phyloP scores from a whole-genome alignment of 257 asterid genomes.

The Scutellaria baicalensis region DNA sequence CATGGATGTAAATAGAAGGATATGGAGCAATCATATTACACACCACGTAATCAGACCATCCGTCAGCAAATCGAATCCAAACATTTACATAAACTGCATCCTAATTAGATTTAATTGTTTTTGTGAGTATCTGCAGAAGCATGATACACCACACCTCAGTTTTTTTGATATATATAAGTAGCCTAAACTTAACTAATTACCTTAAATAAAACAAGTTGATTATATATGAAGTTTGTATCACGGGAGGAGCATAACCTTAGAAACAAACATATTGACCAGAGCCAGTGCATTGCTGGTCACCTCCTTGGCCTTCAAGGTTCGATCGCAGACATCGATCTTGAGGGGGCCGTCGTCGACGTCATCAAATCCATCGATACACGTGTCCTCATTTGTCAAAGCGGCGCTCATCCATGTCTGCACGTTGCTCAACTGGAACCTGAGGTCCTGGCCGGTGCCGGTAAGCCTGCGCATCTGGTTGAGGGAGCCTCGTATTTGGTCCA shows the following conservation, averaged over 20 bases:
- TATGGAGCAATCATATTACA: no score
- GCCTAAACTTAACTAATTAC: no score
- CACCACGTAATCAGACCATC: no score
- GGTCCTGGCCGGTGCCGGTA: conserved; percentile 29
- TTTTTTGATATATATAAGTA: no score
- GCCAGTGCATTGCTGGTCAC: conserved; percentile 87
- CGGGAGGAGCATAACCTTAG: conserved; percentile 28
- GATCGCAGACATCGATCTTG: conserved; percentile 31
- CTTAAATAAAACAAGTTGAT: no score
- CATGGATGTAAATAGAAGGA: no score
- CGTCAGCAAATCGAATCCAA: no score
- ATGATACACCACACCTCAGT: no score
- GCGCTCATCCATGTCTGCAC: conserved; percentile 98
- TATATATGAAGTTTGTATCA: no score
- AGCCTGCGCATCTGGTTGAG: conserved; percentile 54
- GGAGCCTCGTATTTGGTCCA: conserved; percentile 56
- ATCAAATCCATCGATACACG: conserved; percentile 71
- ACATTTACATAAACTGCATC: no score
- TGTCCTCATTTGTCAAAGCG: conserved; percentile 77
- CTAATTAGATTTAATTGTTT: no score
- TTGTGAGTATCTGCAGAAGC: no score
- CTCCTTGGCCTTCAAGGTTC: conserved; percentile 40
- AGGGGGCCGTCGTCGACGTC: conserved; percentile 40
- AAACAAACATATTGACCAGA: conserved; percentile 51
- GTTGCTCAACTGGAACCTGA: conserved; percentile 58